Conservation (phyloP, 495 filamentous ascomycete species). For the Aspergillus affinis region DNA sequence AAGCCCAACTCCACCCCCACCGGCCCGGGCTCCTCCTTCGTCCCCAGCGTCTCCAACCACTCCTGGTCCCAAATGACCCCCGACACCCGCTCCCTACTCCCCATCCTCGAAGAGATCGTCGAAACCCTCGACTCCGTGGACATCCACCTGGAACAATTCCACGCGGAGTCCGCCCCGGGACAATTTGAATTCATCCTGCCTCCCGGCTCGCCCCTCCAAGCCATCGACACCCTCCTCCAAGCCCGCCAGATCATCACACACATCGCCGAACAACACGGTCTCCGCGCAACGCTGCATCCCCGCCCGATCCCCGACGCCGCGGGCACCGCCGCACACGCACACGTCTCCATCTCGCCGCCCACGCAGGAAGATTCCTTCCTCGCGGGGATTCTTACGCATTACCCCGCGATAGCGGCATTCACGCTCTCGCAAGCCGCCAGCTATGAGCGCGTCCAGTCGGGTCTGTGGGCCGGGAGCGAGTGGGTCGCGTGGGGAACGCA, state of each 20-base stretch:
- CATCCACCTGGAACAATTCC: conserved; percentile 72
- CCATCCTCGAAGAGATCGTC: conserved; percentile 63
- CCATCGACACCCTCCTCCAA: conserved; percentile 71
- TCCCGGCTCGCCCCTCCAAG: conserved; percentile 60
- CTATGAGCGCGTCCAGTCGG: conserved; percentile 41
- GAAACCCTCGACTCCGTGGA: conserved; percentile 55
- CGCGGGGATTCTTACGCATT: conserved; percentile 36
- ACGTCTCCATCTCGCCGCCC: conserved; percentile 39
- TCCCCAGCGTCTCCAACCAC: conserved; percentile 42
- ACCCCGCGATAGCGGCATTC: conserved; percentile 36
- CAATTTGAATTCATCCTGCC: conserved; percentile 83
- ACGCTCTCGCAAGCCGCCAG: conserved; percentile 38
- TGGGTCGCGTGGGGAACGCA: conserved; percentile 48
- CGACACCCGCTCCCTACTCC: conserved; percentile 41
- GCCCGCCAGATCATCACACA: conserved; percentile 66
- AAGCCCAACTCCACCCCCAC: conserved; percentile 25
- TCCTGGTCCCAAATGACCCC: conserved; percentile 48
- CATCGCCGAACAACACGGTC: conserved; percentile 36
- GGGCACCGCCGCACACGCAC: conserved; percentile 44
- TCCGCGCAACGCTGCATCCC: conserved; percentile 76
- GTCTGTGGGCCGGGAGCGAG: conserved; percentile 57
- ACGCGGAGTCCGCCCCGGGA: conserved; percentile 70
- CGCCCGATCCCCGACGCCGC: conserved; percentile 55
- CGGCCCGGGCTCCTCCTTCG: conserved; percentile 19
- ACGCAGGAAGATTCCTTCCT: conserved; percentile 35